Conservation (phyloP, 306 rosid genomes). For the Ceratonia siliqua region DNA sequence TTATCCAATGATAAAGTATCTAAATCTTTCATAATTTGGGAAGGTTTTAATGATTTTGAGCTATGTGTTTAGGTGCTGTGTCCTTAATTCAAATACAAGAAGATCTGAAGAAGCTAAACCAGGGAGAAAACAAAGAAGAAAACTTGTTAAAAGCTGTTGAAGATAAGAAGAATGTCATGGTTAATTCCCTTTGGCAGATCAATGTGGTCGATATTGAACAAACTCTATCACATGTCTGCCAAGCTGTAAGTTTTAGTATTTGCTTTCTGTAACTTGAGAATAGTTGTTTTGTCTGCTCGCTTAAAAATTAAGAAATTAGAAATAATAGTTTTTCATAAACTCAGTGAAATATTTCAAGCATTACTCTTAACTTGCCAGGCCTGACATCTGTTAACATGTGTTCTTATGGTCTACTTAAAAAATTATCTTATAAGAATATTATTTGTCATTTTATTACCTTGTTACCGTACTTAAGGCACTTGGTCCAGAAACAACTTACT, state of each 20-base stretch:
- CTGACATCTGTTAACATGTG: no score
- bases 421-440: no score
- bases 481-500: no score
- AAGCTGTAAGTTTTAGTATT: slow-evolving; percentile 65
- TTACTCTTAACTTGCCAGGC: no score
- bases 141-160: slow-evolving; percentile 62
- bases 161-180: slow-evolving; percentile 78
- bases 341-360: background rate
- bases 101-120: slow-evolving; percentile 70
- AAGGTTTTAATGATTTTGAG: slow-evolving; percentile 31
- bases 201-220: slow-evolving; percentile 94
- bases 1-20: slow-evolving; percentile 27
- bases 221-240: slow-evolving; percentile 83
- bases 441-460: no score
- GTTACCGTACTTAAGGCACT: no score
- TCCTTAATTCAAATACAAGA: slow-evolving; percentile 89
- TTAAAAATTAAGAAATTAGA: background rate
- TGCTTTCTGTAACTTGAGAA: slow-evolving; percentile 30
- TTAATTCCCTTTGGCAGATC: slow-evolving; percentile 89
- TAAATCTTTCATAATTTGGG: background rate
- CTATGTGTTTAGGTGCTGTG: slow-evolving; percentile 75
- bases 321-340: background rate
- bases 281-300: background rate
- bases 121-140: slow-evolving; percentile 76
- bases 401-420: no score